Base-by-base conservation (phyloP, 257 asterid genomes). In the Fraxinus americana region DNA sequence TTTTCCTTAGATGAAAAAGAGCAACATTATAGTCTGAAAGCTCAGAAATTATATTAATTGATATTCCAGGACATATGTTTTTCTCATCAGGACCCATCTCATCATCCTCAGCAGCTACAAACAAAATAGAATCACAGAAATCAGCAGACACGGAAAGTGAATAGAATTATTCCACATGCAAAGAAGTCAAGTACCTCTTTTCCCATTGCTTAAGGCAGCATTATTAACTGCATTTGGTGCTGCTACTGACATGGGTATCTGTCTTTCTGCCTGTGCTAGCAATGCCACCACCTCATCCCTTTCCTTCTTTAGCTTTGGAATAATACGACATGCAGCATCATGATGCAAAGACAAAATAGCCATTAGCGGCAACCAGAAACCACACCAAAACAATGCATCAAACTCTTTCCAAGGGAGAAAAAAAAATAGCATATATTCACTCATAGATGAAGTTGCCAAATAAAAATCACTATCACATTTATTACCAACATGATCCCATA, bases 281-380 rank as follows among this genome's bases (percentile, higher is more conserved):
- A 30, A 30, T 30, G 32, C 32, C 32, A 30, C 32, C 3, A 2
- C 32, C 32, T 30, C 32, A 30, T 30, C 3, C 32, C 3, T 90
- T 88, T 93, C 99, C 85, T 92, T 96, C 86, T 91, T 92, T 77
- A 96, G 82, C 86, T 98, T 91, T 83, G 98, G 97, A 90, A 96
- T 96, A 68, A 96, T 98, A 86, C 98, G 96, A 84, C 99, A 93
- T 2, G 99, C 99, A 52, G 99, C 98, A 83, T 96, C 98, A 88
- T 96, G 99, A 97, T 96, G 90, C 86, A 87, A 70, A 50, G 65
- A 73, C 61, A 11, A 25, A 30, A 16, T 4, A 50, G 23, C n/a
- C 21, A 50, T 78, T 11, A 82, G 59, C 35, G 74, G 43, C 27
- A 45, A 82, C 35, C 45, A 35, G 48, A 48, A 29, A 39, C 52